phyloP scores from a whole-genome alignment of 2,329 filamentous ascomycete genomes.

The Hypomyces rosellus region DNA sequence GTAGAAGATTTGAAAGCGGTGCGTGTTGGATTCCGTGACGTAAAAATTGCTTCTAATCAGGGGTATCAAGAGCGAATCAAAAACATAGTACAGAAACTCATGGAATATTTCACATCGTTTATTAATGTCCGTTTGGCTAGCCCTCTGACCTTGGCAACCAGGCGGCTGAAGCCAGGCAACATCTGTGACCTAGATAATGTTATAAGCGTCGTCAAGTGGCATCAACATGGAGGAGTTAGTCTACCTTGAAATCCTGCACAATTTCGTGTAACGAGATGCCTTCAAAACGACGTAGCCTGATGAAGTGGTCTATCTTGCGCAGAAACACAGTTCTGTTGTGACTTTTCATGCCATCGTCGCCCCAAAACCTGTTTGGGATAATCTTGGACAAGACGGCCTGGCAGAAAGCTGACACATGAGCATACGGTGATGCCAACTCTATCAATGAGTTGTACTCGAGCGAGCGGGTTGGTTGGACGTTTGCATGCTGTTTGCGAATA shows the following conservation, averaged over 20 bases:
- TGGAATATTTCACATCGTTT: conserved; percentile 75
- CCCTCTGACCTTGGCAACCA: conserved; percentile 41
- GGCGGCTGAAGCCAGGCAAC: conserved; percentile 68
- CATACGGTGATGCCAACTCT: conserved; percentile 59
- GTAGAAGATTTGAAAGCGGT: conserved; percentile 80
- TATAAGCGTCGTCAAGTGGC: neutral
- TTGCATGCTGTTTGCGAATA: conserved; percentile 3
- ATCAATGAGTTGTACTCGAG: conserved; percentile 43
- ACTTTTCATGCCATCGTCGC: conserved; percentile 39
- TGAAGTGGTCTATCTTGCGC: conserved; percentile 67
- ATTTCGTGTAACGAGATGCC: conserved; percentile 72
- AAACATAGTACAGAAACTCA: conserved; percentile 86
- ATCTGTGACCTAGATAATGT: conserved; percentile 49
- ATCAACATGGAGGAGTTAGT: too few relatives aligned
- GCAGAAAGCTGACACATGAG: conserved; percentile 79
- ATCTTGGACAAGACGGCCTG: conserved; percentile 66
- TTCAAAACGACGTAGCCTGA: conserved; percentile 75
- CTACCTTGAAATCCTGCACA: conserved; percentile 67
- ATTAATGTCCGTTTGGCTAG: conserved; percentile 62
- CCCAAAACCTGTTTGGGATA: conserved; percentile 72
- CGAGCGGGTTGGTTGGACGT: conserved; percentile 9
- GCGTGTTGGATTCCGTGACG: conserved; percentile 79
- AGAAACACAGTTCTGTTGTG: conserved; percentile 60
- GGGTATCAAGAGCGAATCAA: conserved; percentile 87
- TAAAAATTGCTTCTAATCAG: conserved; percentile 85